A percentile compares a stretch with the other conserved stretches of the same genome.
Conservation (phyloP, 2,329 filamentous ascomycete genomes). For the Paramyrothecium sp. region DNA sequence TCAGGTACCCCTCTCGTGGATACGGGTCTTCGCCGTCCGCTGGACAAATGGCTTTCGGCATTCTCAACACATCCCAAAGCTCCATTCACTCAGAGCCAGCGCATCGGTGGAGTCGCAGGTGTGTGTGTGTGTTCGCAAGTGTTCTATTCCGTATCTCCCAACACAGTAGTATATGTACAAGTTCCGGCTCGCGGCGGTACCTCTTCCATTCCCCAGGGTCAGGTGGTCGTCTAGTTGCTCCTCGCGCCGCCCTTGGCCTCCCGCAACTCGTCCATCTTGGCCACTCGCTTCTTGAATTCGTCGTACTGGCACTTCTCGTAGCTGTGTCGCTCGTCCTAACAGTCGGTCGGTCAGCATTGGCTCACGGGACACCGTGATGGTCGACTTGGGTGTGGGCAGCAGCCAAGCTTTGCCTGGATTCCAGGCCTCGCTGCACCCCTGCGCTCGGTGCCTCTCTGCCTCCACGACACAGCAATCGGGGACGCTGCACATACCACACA, state of each 20-base stretch:
- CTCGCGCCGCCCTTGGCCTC: conserved; percentile 79
- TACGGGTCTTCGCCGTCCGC: no score
- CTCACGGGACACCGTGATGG: conserved; percentile 3
- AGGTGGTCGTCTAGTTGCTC: conserved; percentile 66
- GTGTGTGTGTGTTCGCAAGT: not conserved
- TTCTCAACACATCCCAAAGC: not conserved
- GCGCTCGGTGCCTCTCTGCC: not conserved
- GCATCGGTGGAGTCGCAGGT: not conserved
- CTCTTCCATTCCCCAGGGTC: not conserved
- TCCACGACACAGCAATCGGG: not conserved
- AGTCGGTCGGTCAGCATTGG: not conserved
- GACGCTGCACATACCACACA: conserved; percentile 69
- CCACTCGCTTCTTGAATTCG: conserved; percentile 97
- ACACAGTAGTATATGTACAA: not conserved
- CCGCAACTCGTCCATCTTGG: conserved; percentile 96
- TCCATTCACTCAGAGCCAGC: not conserved
- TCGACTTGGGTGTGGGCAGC: conserved; percentile 12
- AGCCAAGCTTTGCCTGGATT: not conserved
- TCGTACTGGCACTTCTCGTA: conserved; percentile 99
- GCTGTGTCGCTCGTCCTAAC: conserved; percentile 87
- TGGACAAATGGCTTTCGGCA: no score
- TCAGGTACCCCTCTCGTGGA: no score
- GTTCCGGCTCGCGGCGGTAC: not conserved
- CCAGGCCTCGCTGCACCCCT: conserved; percentile 2
- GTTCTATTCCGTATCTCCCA: not conserved